These are phyloP conservation scores for Apodospora peruviana DNA, from an alignment of 495 filamentous ascomycete genomes.

Conservation along the genomic window DNA sequence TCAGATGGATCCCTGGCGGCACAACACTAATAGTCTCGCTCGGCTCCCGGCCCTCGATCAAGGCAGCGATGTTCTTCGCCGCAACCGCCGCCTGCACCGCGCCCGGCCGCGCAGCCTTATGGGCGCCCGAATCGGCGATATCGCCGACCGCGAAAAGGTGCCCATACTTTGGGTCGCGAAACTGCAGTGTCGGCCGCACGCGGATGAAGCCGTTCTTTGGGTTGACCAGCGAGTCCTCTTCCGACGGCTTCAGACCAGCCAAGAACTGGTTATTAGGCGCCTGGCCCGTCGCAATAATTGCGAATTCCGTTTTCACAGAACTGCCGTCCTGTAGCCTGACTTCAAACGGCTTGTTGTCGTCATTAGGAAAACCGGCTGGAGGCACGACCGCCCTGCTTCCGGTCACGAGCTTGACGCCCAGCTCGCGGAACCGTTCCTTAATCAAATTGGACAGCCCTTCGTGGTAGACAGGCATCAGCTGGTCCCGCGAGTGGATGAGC, in stretches of 20 bases:
- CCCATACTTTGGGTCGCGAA: constrained; percentile 28
- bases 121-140: constrained; percentile 50
- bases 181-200: constrained; percentile 50
- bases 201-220: constrained; percentile 42
- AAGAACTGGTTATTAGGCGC: constrained; percentile 46
- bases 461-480: constrained; percentile 52
- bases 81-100: constrained; percentile 49
- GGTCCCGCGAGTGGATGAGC: background rate
- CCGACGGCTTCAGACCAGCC: constrained; percentile 29
- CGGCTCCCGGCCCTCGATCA: constrained; percentile 29
- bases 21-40: constrained; percentile 28
- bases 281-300: constrained; percentile 36
- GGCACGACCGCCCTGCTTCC: constrained; percentile 15
- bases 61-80: constrained; percentile 45
- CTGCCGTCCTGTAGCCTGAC: constrained; percentile 11
- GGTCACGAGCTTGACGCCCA: constrained; percentile 30
- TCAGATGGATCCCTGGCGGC: constrained; percentile 43
- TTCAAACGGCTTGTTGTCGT: constrained; percentile 1
- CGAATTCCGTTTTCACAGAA: constrained; percentile 12
- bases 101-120: constrained; percentile 51
- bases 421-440: constrained; percentile 22
- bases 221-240: constrained; percentile 30
- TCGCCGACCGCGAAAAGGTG: constrained; percentile 54
- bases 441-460: constrained; percentile 42
- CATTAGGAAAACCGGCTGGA: constrained; percentile 20